Evolutionary conservation across 2,329 filamentous ascomycete genomes (phyloP), one percentile per base, ranked within the genome.

Genomic region (Orbilia oligospora): DNA sequence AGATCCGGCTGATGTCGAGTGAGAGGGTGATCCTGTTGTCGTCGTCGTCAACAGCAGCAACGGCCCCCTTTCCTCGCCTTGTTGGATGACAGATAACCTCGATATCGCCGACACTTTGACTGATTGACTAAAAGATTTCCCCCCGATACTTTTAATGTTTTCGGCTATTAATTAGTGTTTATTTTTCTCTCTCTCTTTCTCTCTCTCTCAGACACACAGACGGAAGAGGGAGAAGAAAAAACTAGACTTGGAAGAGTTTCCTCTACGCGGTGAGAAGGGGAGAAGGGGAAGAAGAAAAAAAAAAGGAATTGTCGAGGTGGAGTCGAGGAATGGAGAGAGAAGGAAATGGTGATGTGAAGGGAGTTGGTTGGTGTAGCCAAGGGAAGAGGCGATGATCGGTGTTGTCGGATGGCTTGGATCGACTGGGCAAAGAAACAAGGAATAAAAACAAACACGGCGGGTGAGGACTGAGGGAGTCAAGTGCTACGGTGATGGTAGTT

Each of bases 51-150:
- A 46, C 61, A 46, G 56, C 63, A 63, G 41, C 65, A 44, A 27
- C 53, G 38, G 66, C 55, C 66, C 73, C 73, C 61, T 65, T 49
- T 61, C 56, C 56, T 61, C 56, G 56, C 56, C 56, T 61, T 53
- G 61, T 51, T 69, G 58, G 67, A 67, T 71, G 30, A 66, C 58
- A 51, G 33, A 48, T 48, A 46, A 22, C 73, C 63, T 77, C 67
- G 73, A 77, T 77, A 77, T 77, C 73, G 73, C 73, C 67, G 73
- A 77, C 73, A 77, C 61, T 64, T 77, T 77, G 73, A 77, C 73
- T 10, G 72, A 67, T 70, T 67, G 24, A 22, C 18, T 44, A 24
- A n/a, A 20, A 36, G 18, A 22, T 61, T 12, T 41, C 22, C 22
- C 20, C 9, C 38, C 46, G 9, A 14, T 64, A 36, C 5, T 20